A percentile compares a stretch with the other conserved stretches of the same genome.
phyloP scores from a whole-genome alignment of 2,329 filamentous ascomycete species.

The Peltaster fructicola region DNA sequence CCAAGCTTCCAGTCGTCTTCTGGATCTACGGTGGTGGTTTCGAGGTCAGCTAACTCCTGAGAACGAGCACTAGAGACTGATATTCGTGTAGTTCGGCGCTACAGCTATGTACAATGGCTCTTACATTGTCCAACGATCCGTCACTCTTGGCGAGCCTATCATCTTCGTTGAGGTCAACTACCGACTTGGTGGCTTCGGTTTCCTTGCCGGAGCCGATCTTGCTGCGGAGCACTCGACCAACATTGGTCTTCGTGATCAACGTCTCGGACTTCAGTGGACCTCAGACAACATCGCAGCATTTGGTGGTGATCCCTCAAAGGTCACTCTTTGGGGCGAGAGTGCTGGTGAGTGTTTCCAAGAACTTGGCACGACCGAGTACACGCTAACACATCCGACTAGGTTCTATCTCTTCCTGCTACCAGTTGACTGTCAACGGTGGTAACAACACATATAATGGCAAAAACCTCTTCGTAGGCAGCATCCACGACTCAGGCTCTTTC shows the following conservation, averaged over 20 bases:
- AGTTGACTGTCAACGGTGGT: slow-evolving; percentile 58
- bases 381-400: too few relatives aligned
- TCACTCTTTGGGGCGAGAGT: slow-evolving; percentile 7
- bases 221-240: slow-evolving; percentile 17
- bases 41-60: too few relatives aligned
- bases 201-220: slow-evolving; percentile 11
- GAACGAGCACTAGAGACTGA: too few relatives aligned
- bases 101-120: too few relatives aligned
- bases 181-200: slow-evolving; percentile 17
- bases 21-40: slow-evolving; percentile 35
- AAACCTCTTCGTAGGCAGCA: slow-evolving; percentile 55
- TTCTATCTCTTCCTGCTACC: too few relatives aligned
- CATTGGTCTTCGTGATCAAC: slow-evolving; percentile 13
- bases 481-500: slow-evolving; percentile 58
- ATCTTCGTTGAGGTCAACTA: slow-evolving; percentile 36
- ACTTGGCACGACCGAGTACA: too few relatives aligned
- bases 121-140: slow-evolving; percentile 22
- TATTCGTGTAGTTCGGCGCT: too few relatives aligned
- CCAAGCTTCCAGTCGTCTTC: slow-evolving; percentile 29
- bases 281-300: slow-evolving; percentile 10
- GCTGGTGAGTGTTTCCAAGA: too few relatives aligned
- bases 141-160: slow-evolving; percentile 41
- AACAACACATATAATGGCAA: slow-evolving; percentile 58
- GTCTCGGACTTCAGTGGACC: slow-evolving; percentile 19
- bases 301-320: slow-evolving; percentile 8